Conservation (phyloP, 768 basidiomycete genomes). For the Mycena albidolilacea region DNA sequence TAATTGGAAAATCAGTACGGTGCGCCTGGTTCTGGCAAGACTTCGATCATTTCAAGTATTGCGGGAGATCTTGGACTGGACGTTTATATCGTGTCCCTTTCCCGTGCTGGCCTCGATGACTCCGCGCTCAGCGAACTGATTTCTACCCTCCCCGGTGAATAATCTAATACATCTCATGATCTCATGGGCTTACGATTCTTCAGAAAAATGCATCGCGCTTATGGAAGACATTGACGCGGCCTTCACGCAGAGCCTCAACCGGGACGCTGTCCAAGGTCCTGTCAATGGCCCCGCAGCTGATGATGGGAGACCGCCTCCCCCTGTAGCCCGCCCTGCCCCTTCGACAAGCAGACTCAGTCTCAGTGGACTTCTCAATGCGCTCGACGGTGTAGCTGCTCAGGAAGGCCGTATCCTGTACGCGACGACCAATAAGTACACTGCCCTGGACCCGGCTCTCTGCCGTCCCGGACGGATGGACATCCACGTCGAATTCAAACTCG, state of each 20-base stretch:
- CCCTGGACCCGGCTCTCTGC: slow-evolving; percentile 81
- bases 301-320: slow-evolving; percentile 36
- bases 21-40: slow-evolving; percentile 85
- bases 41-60: slow-evolving; percentile 81
- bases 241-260: slow-evolving; percentile 64
- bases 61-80: slow-evolving; percentile 85
- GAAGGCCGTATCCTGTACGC: slow-evolving; percentile 89
- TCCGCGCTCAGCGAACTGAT: slow-evolving; percentile 70
- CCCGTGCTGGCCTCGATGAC: slow-evolving; percentile 76
- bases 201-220: slow-evolving; percentile 76
- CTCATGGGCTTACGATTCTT: slow-evolving; percentile 1
- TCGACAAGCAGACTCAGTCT: slow-evolving; percentile 65
- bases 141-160: slow-evolving; percentile 68
- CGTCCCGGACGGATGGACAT: slow-evolving; percentile 88
- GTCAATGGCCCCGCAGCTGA: slow-evolving; percentile 29
- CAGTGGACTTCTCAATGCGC: slow-evolving; percentile 83
- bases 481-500: slow-evolving; percentile 83
- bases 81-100: slow-evolving; percentile 81
- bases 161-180: slow-evolving; percentile 14
- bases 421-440: slow-evolving; percentile 80
- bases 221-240: slow-evolving; percentile 92
- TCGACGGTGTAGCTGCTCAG: slow-evolving; percentile 84
- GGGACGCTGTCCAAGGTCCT: slow-evolving; percentile 47
- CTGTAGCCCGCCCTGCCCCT: slow-evolving; percentile 37
- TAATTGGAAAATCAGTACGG: slow-evolving; percentile 71